Conservation (phyloP, 768 basidiomycete genomes). For the Hortiboletus flavorubellus region DNA sequence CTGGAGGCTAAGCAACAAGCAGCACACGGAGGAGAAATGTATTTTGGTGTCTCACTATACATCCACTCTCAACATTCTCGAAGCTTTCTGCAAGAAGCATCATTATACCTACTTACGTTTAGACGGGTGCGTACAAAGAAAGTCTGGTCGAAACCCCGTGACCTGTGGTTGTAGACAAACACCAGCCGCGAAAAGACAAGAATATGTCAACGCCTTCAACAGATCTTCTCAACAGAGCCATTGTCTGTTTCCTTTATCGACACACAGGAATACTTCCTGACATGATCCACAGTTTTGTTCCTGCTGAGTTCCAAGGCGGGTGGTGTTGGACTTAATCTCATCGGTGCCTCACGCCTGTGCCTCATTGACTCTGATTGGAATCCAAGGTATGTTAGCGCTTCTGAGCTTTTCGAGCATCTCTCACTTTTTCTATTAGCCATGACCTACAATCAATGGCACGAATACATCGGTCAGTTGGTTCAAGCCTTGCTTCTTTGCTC, state of each 20-base stretch:
- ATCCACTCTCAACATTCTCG: conserved; percentile 87
- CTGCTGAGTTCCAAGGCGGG: conserved; percentile 94
- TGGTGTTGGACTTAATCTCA: conserved; percentile 90
- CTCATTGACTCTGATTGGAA: conserved; percentile 94
- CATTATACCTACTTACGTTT: conserved; percentile 79
- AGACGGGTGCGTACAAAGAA: conserved; percentile 60
- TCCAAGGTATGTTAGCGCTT: conserved; percentile 54
- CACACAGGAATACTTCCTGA: conserved; percentile 1
- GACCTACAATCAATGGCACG: conserved; percentile 98
- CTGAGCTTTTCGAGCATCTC: background rate
- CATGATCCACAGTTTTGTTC: conserved; percentile 64
- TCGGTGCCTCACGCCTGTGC: conserved; percentile 85
- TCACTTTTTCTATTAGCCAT: conserved; percentile 45
- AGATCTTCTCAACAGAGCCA: conserved; percentile 63
- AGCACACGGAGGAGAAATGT: conserved; percentile 90
- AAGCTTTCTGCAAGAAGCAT: conserved; percentile 75
- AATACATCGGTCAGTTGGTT: conserved; percentile 69
- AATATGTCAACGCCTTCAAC: conserved; percentile 89
- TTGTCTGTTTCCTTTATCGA: conserved; percentile 45
- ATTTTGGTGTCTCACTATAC: conserved; percentile 97
- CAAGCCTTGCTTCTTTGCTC: background rate
- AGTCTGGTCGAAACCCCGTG: background rate
- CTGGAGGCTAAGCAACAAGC: conserved; percentile 2
- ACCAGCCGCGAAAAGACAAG: conserved; percentile 72
- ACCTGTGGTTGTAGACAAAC: conserved; percentile 53